A percentile compares a stretch with the other conserved stretches of the same genome.
phyloP scores from a whole-genome alignment of 805 yeast species.

The Candida sonorensis region DNA sequence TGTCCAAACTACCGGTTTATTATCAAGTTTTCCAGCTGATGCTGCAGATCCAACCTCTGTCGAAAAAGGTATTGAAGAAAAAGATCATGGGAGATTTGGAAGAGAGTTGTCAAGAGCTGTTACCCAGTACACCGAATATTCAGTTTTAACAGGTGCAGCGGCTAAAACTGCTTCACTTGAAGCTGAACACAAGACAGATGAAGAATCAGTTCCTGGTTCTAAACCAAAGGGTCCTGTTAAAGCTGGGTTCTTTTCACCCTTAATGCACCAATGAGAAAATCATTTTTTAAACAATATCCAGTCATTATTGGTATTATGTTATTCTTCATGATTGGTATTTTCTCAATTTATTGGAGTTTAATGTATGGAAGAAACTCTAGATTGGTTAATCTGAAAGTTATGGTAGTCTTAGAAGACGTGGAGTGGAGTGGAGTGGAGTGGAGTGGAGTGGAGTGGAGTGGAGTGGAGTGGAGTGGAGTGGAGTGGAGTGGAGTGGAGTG shows the following conservation, averaged over 20 bases:
- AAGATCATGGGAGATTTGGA: too few species aligned
- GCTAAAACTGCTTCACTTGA: slow-evolving; percentile 3
- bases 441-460: too few species aligned
- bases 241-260: slow-evolving; percentile 12
- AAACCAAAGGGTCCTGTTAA: slow-evolving; percentile 7
- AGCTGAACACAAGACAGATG: slow-evolving; percentile 6
- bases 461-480: too few species aligned
- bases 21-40: too few species aligned
- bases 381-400: slow-evolving; percentile 28
- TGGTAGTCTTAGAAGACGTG: slow-evolving; percentile 34
- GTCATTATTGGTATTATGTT: slow-evolving; percentile 25
- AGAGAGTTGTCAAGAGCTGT: slow-evolving; percentile 16
- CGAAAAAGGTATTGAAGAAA: too few species aligned
- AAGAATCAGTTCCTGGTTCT: slow-evolving; percentile 12
- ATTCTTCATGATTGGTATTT: slow-evolving; percentile 29
- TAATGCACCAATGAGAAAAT: slow-evolving; percentile 8
- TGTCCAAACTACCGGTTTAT: too few species aligned
- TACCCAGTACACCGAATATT: slow-evolving; percentile 19
- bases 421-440: too few species aligned
- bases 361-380: slow-evolving; percentile 27
- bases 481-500: too few species aligned
- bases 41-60: too few species aligned
- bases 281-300: slow-evolving; percentile 9
- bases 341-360: slow-evolving; percentile 46
- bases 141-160: slow-evolving; percentile 9